These are phyloP conservation scores for Penicillium salamii DNA, from an alignment of 495 filamentous ascomycete species.

Conservation along the genomic window DNA sequence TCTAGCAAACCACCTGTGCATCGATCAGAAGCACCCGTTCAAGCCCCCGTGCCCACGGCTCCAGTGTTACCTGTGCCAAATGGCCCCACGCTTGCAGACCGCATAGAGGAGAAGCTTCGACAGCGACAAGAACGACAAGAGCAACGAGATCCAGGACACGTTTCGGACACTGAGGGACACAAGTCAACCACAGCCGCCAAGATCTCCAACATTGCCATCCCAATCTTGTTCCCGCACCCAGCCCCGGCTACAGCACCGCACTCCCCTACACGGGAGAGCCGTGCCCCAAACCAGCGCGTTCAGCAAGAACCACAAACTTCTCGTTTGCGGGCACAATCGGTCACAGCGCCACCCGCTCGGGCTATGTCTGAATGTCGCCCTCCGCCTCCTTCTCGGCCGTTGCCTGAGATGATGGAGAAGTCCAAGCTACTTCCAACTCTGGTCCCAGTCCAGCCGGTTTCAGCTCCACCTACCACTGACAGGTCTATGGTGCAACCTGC, in stretches of 20 bases:
- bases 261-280: constrained; percentile 8
- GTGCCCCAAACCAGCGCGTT: not conserved
- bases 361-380: constrained; percentile 14
- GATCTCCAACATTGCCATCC: not conserved
- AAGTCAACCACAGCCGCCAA: not conserved
- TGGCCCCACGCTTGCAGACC: constrained; percentile 30
- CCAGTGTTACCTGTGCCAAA: constrained; percentile 4
- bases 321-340: constrained; percentile 8
- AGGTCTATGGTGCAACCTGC: not conserved
- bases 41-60: not conserved
- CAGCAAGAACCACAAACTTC: constrained; percentile 2
- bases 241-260: constrained; percentile 1
- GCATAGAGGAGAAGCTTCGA: constrained; percentile 38
- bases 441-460: not conserved
- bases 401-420: constrained; percentile 15
- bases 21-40: not conserved
- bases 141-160: constrained; percentile 17
- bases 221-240: not conserved
- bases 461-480: not conserved
- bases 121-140: constrained; percentile 30
- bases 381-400: not conserved
- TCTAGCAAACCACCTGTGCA: constrained; percentile 9
- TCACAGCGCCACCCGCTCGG: constrained; percentile 9
- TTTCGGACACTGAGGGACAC: constrained; percentile 18
- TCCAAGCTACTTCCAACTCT: not conserved